These are phyloP conservation scores for Yarrowia osloensis DNA, from an alignment of 805 yeast genomes.

Conservation along the genomic window DNA sequence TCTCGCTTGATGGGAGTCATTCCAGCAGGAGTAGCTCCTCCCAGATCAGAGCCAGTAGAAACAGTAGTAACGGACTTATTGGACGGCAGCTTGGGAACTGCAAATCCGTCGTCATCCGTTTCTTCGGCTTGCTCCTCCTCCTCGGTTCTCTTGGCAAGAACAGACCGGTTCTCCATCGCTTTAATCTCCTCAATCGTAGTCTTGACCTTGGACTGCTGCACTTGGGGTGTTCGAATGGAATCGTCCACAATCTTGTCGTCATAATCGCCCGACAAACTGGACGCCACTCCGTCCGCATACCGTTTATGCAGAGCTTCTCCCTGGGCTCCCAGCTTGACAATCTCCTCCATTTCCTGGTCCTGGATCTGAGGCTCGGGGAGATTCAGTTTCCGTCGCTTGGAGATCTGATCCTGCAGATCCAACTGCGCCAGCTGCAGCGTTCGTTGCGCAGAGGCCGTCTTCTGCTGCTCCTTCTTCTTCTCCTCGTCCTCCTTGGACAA, in stretches of 20 bases:
- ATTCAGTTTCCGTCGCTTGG: constrained; percentile 46
- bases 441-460: constrained; percentile 37
- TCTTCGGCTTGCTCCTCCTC: background rate
- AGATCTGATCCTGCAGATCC: constrained; percentile 39
- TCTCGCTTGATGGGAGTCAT: constrained; percentile 32
- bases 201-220: constrained; percentile 44
- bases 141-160: constrained; percentile 39
- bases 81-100: background rate
- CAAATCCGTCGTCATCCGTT: background rate
- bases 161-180: constrained; percentile 43
- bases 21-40: constrained; percentile 33
- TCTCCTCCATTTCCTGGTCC: constrained; percentile 41
- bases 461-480: constrained; percentile 38
- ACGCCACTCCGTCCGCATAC: constrained; percentile 33
- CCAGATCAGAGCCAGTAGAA: background rate
- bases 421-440: constrained; percentile 41
- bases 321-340: constrained; percentile 38
- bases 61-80: constrained; percentile 7
- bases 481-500: constrained; percentile 34
- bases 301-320: constrained; percentile 35
- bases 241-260: constrained; percentile 29
- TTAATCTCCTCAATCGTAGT: constrained; percentile 45
- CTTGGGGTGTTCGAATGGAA: constrained; percentile 33
- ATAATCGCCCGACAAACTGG: constrained; percentile 34
- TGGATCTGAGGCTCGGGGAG: constrained; percentile 44